Evolutionary conservation across 2,329 filamentous ascomycete genomes (phyloP).

Genomic region (Talaromyces funiculosus): DNA sequence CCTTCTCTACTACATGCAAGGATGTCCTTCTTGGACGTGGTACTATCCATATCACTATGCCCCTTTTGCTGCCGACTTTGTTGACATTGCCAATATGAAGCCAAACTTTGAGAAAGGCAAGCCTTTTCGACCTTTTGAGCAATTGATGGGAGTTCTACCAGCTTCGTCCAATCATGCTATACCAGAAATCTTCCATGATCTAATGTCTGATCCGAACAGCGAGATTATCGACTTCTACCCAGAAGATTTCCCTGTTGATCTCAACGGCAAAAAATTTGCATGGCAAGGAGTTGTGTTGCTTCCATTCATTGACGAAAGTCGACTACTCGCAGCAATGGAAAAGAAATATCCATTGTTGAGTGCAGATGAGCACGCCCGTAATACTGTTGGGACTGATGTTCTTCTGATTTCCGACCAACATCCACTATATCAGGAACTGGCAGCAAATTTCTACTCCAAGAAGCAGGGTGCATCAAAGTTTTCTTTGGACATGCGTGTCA

Average conservation of each 20-base stretch:
- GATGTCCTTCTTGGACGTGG: constrained; percentile 98
- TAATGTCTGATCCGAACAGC: constrained; percentile 85
- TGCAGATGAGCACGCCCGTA: constrained; percentile 70
- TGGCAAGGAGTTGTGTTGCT: constrained; percentile 95
- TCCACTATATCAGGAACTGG: constrained; percentile 78
- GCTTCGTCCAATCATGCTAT: constrained; percentile 89
- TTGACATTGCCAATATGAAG: constrained; percentile 70
- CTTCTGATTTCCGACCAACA: constrained; percentile 80
- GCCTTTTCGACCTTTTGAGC: constrained; percentile 88
- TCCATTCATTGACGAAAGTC: constrained; percentile 91
- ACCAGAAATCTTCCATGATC: constrained; percentile 76
- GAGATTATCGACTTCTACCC: constrained; percentile 98
- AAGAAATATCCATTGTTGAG: constrained; percentile 75
- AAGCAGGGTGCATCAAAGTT: constrained; percentile 63
- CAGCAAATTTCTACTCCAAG: constrained; percentile 85
- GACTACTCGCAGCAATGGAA: constrained; percentile 74
- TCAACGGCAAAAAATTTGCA: constrained; percentile 97
- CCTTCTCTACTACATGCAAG: constrained; percentile 93
- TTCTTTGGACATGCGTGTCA: constrained; percentile 68
- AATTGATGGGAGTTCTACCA: constrained; percentile 95
- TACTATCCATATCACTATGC: constrained; percentile 99
- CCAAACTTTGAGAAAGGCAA: constrained; percentile 77
- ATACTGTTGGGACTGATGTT: constrained; percentile 72
- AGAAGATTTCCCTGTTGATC: constrained; percentile 82
- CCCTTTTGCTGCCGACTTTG: constrained; percentile 93